Conservation (phyloP, 352 stramenopile species). For the Halophytophthora polymorphica region DNA sequence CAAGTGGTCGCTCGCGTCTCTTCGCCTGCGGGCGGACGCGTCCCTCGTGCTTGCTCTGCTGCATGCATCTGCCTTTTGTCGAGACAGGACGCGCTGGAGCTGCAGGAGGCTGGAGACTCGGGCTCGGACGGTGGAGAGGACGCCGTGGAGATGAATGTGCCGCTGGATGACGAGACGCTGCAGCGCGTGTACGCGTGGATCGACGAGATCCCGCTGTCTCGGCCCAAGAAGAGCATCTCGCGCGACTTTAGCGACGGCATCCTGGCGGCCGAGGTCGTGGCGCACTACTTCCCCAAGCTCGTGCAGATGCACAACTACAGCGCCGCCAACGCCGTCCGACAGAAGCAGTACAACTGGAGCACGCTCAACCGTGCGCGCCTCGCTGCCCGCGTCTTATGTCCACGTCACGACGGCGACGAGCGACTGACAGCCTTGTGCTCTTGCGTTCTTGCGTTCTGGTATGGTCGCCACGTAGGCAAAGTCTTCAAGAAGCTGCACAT, state of each 20-base stretch:
- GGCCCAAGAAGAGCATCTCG: constrained; percentile 94
- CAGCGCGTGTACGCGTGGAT: constrained; percentile 95
- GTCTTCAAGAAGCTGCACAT: constrained; percentile 85
- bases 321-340: constrained; percentile 87
- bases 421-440: not conserved
- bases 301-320: constrained; percentile 97
- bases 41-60: too few species aligned
- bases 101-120: too few species aligned
- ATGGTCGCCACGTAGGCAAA: constrained; percentile 59
- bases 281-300: constrained; percentile 93
- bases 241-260: constrained; percentile 95
- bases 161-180: constrained; percentile 87
- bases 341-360: constrained; percentile 97
- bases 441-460: constrained; percentile 11
- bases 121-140: too few species aligned
- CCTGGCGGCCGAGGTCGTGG: constrained; percentile 88
- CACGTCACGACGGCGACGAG: not conserved
- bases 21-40: too few species aligned
- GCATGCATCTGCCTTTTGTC: too few species aligned
- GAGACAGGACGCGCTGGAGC: too few species aligned
- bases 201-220: constrained; percentile 92
- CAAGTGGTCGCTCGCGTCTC: too few species aligned
- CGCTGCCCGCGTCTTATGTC: not conserved
- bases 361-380: constrained; percentile 85
- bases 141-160: constrained; percentile 62